Percentiles rank a stretch among this genome's conserved stretches.
Evolutionary conservation across 129 eudicot species (phyloP).

Genomic region (Helianthus annuus): DNA sequence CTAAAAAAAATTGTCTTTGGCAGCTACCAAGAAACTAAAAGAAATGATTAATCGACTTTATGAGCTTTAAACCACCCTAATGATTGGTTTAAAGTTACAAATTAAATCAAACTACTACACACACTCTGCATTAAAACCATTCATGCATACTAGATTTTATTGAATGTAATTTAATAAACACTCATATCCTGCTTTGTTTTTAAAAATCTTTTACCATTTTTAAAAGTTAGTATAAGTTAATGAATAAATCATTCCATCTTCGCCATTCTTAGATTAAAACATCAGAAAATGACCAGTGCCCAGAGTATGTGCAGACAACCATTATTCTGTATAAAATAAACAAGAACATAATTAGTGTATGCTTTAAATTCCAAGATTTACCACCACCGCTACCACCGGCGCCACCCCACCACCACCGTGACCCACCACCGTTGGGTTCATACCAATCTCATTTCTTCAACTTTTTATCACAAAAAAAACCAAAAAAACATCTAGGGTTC

Average conservation of each 20-base stretch:
- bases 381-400: conserved; percentile 17
- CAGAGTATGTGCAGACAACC: conserved; percentile 48
- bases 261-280: conserved; percentile 1
- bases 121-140: conserved; percentile 15
- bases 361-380: conserved; percentile 18
- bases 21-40: not conserved
- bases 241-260: conserved; percentile 30
- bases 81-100: not conserved
- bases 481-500: conserved; percentile 26
- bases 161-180: conserved; percentile 1
- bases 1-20: no score
- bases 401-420: conserved; percentile 24
- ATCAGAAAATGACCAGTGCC: conserved; percentile 29
- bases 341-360: conserved; percentile 21
- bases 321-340: conserved; percentile 33
- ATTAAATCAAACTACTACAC: conserved; percentile 12
- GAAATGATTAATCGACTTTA: not conserved
- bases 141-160: conserved; percentile 9
- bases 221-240: not conserved
- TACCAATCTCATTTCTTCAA: conserved; percentile 13
- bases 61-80: not conserved
- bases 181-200: not conserved
- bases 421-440: conserved; percentile 39
- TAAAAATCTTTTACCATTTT: not conserved
- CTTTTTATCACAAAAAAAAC: no score